Evolutionary conservation across 306 rosid species (phyloP), one percentile per base, ranked within the genome.

Genomic region (Rosa persica): DNA sequence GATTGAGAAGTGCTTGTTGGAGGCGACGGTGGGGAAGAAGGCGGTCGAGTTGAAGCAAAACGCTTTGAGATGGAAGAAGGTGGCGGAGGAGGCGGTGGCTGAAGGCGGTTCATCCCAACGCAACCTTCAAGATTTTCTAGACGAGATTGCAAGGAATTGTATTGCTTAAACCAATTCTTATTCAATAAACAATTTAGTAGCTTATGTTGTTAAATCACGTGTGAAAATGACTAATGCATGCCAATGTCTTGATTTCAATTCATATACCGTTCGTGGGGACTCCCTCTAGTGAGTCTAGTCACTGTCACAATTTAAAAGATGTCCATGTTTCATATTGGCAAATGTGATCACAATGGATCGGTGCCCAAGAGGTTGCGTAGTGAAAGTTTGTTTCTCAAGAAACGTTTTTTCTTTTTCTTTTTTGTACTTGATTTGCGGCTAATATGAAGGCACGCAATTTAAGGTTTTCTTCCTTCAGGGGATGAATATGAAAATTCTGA

Each of bases 41-140:
- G 90, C 90, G 16, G 84, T 62, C 74, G 86, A 89, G 72, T 49
- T 93, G 76, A 85, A 72, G 82, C 19, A 58, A 22, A 89, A 83
- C 2, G 86, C 89, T 0, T 51, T 78, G 34, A 69, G 67, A 76
- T 86, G 92, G 90, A 85, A 87, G 83, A 73, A 4, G 71, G 89
- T 79, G 2, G 96, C 96, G 0, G 88, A 82, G 77, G 80, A 23
- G 11, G 93, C 93, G 0, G 88, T 89, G 77, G 89, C 81, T 5
- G 73, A 12, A 0, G 87, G 91, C 13, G 98, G 98, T 0, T 89
- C 94, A 0, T 89, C 98, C 3, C 78, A 79, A 15, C 68, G 39
- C 72, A 79, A 88, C 73, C 75, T 91, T 34, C 82, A 74, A 47
- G 83, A 71, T 0, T 93, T 93, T 58, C 66, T 86, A 12, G 75